Base-by-base conservation (phyloP, 805 yeast genomes). In the Saccharomycopsis guyanensis region DNA sequence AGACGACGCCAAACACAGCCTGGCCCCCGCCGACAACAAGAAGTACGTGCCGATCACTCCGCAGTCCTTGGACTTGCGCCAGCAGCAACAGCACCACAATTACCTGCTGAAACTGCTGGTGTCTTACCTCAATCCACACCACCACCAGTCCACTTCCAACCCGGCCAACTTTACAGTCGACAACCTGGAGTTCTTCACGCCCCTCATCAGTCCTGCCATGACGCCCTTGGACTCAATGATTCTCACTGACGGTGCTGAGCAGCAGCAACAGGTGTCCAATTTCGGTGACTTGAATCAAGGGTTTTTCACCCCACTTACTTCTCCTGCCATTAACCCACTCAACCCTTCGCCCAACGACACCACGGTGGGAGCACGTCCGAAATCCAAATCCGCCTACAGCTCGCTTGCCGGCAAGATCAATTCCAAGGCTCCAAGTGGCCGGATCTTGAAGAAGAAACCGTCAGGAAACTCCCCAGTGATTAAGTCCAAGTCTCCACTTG, bases 161-260 rank as follows among this genome's bases (percentile, higher is more conserved):
- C 10, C 37, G 37, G 10, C 37, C 10, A 15, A 33, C 20, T 33
- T 33, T 33, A 12, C 37, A 5, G 37, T 33, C 20, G 37, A 33
- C 20, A 18, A 15, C 20, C 19, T 15, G 10, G 37, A 33, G 42
- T 75, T 75, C 3, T 84, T 81, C 62, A 84, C 93, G 1, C 93
- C 94, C 0, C 67, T 84, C 50, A 75, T 81, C 1, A 81, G 89
- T 2, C 94, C 94, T 0, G 80, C 84, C 7, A 82, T 78, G 13
- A 76, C 87, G 2, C 87, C 87, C 1, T 55, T 72, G 56, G 86
- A 65, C 25, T 48, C 58, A 6, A 43, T 49, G 50, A 25, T 49
- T 3, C 23, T 41, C 12, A 18, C n/a, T 16, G 46, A 49, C 15
- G 37, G 10, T 24, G 31, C 43, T 15, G 35, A 16, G n/a, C 24